Conservation (phyloP, 768 basidiomycete species). For the Kwoniella heveanensis region DNA sequence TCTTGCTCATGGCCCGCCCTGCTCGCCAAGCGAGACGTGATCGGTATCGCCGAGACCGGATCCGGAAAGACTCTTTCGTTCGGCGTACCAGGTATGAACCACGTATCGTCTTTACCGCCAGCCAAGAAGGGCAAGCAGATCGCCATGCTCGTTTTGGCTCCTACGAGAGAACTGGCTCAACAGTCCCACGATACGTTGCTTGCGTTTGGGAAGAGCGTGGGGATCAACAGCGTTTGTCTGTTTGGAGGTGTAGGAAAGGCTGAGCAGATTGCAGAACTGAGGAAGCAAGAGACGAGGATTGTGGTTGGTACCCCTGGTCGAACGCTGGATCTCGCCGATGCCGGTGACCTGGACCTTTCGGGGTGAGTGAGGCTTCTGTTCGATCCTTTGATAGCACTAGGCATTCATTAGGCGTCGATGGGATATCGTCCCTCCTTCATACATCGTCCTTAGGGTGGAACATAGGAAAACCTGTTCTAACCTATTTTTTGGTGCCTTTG, state of each 20-base stretch:
- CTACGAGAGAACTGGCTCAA: conserved; percentile 92
- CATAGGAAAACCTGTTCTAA: no score
- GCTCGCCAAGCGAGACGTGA: conserved; percentile 70
- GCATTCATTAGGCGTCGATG: no score
- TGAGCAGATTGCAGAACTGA: conserved; percentile 72
- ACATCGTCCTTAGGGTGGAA: no score
- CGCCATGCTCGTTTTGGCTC: conserved; percentile 76
- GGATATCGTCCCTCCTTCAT: no score
- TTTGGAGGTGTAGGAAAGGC: conserved; percentile 95
- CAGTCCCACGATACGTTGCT: conserved; percentile 87
- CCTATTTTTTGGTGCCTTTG: no score
- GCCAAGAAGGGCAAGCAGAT: conserved; percentile 38
- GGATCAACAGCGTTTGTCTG: conserved; percentile 79
- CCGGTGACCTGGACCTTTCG: conserved; percentile 80
- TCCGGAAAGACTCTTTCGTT: conserved; percentile 92
- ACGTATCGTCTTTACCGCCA: conserved; percentile 59
- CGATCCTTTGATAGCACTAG: no score
- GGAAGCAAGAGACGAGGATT: conserved; percentile 65
- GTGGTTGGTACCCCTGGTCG: conserved; percentile 96
- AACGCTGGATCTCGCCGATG: conserved; percentile 85
- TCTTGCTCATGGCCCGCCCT: conserved; percentile 92
- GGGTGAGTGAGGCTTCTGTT: conserved; percentile 60
- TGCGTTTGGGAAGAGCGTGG: conserved; percentile 68
- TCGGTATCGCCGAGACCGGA: conserved; percentile 96
- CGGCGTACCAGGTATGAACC: conserved; percentile 82